Base-by-base conservation (phyloP, 345 rosid genomes). In the Aethionema arabicum region DNA sequence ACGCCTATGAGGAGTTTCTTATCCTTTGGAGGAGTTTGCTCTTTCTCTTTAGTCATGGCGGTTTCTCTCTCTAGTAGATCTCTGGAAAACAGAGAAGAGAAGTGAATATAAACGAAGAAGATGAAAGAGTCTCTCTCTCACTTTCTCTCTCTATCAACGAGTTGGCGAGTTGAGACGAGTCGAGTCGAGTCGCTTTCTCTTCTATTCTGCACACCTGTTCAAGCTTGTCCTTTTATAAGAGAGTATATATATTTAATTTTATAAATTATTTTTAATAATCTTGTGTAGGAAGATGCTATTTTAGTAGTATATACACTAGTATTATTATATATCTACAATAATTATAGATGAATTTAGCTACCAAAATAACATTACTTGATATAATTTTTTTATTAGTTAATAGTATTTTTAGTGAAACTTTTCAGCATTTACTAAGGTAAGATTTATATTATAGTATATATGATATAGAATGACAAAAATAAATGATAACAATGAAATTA, bases 11-110 rank as follows among this genome's bases (percentile, higher is more conserved):
- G 73, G 5, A 73, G 72, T 33, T 73, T 80, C 52, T 82, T 79
- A 30, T 82, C 82, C 5, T 77, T 76, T 3, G 56, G 38, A 11
- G 56, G 38, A 11, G 47, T 40, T 6, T 61, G 68, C 10, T 76
- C 82, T 62, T 36, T 81, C 30, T 81, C 82, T 63, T 77, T 78
- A 11, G 63, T 78, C 92, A 85, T 81, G 57, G 69, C 8, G 51
- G 5, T 6, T 48, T 32, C 27, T 39, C 64, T 12, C 41, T 31
- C 29, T 16, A 29, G 5, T 56, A 27, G 68, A 63, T 69, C 73
- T 69, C 37, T 46, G n/a, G 15, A 65, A 21, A 30, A 5, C 40
- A 44, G 39, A 65, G 44, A 11, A 32, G 27, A 21, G 27, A 21
- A 21, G 27, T 21, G 27, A 21, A 21, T 21, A 21, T 21, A 21